Evolutionary conservation across 768 basidiomycete species (phyloP), one percentile per base, ranked within the genome.

Genomic region (Cystofilobasidium capitatum): DNA sequence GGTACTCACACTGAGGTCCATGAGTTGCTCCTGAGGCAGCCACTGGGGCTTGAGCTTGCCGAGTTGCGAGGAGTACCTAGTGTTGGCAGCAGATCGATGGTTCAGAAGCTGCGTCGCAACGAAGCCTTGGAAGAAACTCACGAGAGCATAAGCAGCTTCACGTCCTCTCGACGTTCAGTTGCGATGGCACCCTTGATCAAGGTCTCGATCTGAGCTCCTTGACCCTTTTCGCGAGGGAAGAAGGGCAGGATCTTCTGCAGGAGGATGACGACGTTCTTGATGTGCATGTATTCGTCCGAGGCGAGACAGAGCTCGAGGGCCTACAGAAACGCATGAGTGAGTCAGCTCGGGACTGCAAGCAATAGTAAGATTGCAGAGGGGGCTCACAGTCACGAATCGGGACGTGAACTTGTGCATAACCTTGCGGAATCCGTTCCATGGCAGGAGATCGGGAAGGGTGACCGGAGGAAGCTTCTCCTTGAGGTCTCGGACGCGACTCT

Each of bases 231-330:
- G 13, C 88, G 74, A 33, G 94, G 94, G 78, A 96, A 96, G 59
- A 89, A 87, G 0, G 89, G 86, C 36, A 92, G 81, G 26, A 97
- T 84, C 76, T 96, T 90, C 74, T 92, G 90, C 70, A 96, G 81
- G 35, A 99, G 86, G 44, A 93, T 84, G 77, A 98, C 88, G n/a
- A 90, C 83, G 74, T 99, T 99, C 77, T 94, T 93, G 63, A 97
- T 89, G 73, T 91, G 91, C 88, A 97, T 94, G 76, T 93, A 98
- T 73, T 93, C 93, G 59, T 83, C 84, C 2, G 91, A 87, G 73
- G 86, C 83, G 69, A 97, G 86, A 74, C 88, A 91, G 37, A 85
- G 86, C 24, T 82, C 80, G 71, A 97, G 84, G 65, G 84, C 85
- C 92, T 92, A n/a, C n/a, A 55, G 73, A 24, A 24, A 39, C 22